phyloP scores from a whole-genome alignment of 1,139 yeast species.

The Geotrichum bryndzae region DNA sequence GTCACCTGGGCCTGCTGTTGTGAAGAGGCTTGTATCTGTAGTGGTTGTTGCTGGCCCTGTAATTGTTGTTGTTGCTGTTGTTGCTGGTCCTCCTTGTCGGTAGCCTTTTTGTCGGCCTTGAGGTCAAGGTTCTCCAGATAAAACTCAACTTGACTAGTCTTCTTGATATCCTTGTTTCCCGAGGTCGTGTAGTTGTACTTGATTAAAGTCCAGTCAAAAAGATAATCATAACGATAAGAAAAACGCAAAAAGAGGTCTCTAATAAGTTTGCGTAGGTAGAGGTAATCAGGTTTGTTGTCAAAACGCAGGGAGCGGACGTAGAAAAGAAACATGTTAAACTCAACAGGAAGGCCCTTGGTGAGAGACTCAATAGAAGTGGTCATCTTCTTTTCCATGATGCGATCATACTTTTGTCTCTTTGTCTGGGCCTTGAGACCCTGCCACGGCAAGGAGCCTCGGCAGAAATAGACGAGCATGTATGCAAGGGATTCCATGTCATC shows the following conservation, averaged over 20 bases:
- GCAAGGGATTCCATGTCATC: constrained; percentile 96
- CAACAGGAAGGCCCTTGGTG: constrained; percentile 87
- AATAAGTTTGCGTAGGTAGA: constrained; percentile 79
- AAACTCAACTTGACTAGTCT: not conserved
- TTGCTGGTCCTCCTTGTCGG: not conserved
- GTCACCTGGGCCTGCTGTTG: not conserved
- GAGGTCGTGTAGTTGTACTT: constrained; percentile 46
- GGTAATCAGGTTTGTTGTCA: constrained; percentile 95
- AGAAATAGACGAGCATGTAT: constrained; percentile 87
- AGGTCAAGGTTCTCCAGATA: constrained; percentile 3
- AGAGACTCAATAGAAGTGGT: constrained; percentile 84
- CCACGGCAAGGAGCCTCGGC: constrained; percentile 97
- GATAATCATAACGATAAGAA: constrained; percentile 87
- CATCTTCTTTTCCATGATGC: constrained; percentile 95
- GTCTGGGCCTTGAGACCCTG: constrained; percentile 97
- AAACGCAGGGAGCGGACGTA: constrained; percentile 87
- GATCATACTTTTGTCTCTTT: constrained; percentile 92
- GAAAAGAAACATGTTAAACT: constrained; percentile 80
- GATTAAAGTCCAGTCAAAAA: constrained; percentile 95
- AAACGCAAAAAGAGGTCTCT: constrained; percentile 86
- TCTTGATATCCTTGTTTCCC: constrained; percentile 12
- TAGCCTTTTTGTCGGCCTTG: constrained; percentile 1
- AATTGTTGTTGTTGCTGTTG: not conserved
- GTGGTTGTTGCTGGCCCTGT: not conserved
- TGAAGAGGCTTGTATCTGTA: not conserved